Percentiles rank a stretch among this genome's conserved stretches.
These are phyloP conservation scores for Sporisorium exsertum DNA, from an alignment of 1,284 basidiomycete genomes.

Conservation along the genomic window DNA sequence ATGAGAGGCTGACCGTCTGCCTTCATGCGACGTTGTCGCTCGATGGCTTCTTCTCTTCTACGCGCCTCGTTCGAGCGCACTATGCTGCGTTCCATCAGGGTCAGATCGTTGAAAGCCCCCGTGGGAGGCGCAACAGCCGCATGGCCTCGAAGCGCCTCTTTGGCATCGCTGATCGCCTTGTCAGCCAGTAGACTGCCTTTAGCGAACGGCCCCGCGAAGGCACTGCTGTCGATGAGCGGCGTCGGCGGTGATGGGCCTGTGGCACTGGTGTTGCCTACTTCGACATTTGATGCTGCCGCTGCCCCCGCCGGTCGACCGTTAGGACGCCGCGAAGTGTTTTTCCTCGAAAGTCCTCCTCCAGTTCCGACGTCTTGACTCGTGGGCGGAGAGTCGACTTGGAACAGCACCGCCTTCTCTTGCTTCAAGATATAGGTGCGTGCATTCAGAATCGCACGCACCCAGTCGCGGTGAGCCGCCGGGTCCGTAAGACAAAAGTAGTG, in stretches of 20 bases:
- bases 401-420: constrained; percentile 63
- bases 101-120: constrained; percentile 37
- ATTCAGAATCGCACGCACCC: constrained; percentile 62
- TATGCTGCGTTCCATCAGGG: constrained; percentile 39
- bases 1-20: constrained; percentile 49
- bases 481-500: constrained; percentile 64
- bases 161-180: constrained; percentile 51
- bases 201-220: constrained; percentile 55
- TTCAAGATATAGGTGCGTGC: constrained; percentile 65
- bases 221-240: constrained; percentile 51
- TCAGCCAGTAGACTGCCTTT: constrained; percentile 58
- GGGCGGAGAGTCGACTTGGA: constrained; percentile 37
- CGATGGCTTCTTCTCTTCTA: constrained; percentile 38
- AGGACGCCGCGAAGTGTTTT: constrained; percentile 32
- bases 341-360: constrained; percentile 37
- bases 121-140: constrained; percentile 15
- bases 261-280: constrained; percentile 6
- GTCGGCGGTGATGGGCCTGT: constrained; percentile 21
- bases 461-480: constrained; percentile 63
- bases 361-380: constrained; percentile 12
- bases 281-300: constrained; percentile 6
- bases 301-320: constrained; percentile 21
- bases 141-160: constrained; percentile 42
- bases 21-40: constrained; percentile 41
- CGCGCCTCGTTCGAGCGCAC: constrained; percentile 27